These are phyloP conservation scores for Crithidia brevicula DNA, from an alignment of 208 protist species.

Conservation along the genomic window DNA sequence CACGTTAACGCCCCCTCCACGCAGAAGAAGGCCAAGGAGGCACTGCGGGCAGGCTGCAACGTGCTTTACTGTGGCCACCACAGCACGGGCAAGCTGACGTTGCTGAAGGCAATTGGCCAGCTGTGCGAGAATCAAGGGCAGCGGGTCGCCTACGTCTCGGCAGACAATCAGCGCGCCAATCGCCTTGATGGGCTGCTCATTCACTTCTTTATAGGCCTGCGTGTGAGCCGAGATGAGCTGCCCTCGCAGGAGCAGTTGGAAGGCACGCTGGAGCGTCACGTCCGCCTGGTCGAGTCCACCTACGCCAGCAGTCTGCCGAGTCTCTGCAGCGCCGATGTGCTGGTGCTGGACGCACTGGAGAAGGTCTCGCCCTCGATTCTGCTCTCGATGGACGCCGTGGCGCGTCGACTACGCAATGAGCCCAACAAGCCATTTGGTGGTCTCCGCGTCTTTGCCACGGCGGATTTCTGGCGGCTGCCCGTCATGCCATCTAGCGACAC, in stretches of 20 bases:
- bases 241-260: slow-evolving; percentile 89
- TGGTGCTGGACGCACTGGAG: slow-evolving; percentile 82
- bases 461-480: slow-evolving; percentile 85
- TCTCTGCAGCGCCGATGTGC: slow-evolving; percentile 69
- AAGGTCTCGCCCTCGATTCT: slow-evolving; percentile 60
- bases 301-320: slow-evolving; percentile 74
- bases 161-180: slow-evolving; percentile 60
- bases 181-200: slow-evolving; percentile 73
- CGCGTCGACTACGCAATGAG: slow-evolving; percentile 50
- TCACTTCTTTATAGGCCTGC: slow-evolving; percentile 82
- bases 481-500: slow-evolving; percentile 85
- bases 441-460: slow-evolving; percentile 78
- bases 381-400: slow-evolving; percentile 80
- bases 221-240: slow-evolving; percentile 72
- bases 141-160: slow-evolving; percentile 81
- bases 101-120: slow-evolving; percentile 78
- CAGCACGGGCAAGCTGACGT: slow-evolving; percentile 82
- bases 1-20: slow-evolving; percentile 47
- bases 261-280: slow-evolving; percentile 82
- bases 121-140: slow-evolving; percentile 46
- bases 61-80: slow-evolving; percentile 79
- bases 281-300: slow-evolving; percentile 72
- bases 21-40: slow-evolving; percentile 42
- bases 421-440: slow-evolving; percentile 74
- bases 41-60: slow-evolving; percentile 48